These are phyloP conservation scores for Talaromyces sp. DNA, from an alignment of 2,329 filamentous ascomycete species.

Conservation along the genomic window DNA sequence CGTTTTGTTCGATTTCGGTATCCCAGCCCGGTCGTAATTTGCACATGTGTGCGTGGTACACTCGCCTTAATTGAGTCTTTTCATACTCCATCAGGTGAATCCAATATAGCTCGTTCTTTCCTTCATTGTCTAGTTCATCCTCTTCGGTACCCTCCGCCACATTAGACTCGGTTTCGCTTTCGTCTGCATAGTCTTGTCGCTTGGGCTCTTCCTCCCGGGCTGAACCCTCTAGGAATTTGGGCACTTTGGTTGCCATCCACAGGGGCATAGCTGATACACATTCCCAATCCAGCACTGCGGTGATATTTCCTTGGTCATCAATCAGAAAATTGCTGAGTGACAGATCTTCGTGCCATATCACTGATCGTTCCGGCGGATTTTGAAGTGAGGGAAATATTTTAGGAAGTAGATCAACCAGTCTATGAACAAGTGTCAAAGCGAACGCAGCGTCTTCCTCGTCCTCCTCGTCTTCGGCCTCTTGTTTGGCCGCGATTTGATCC, in stretches of 20 bases:
- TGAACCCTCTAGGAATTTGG: slow-evolving; percentile 12
- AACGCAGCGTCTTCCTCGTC: slow-evolving; percentile 16
- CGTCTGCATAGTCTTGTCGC: slow-evolving; percentile 9
- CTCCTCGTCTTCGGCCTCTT: slow-evolving; percentile 15
- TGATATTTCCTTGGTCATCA: slow-evolving; percentile 15
- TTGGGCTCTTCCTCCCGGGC: slow-evolving; percentile 5
- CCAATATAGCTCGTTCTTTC: slow-evolving; percentile 11
- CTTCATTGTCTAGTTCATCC: background rate
- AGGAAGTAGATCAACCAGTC: background rate
- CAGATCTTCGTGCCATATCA: slow-evolving; percentile 17
- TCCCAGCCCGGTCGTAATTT: slow-evolving; percentile 12
- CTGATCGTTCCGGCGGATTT: slow-evolving; percentile 11
- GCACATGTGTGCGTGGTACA: slow-evolving; percentile 18
- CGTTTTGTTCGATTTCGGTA: background rate
- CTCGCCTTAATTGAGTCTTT: slow-evolving; percentile 16
- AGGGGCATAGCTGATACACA: slow-evolving; percentile 19
- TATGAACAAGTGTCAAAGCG: slow-evolving; percentile 5
- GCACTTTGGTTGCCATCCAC: slow-evolving; percentile 17
- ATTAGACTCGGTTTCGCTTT: background rate
- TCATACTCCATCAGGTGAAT: slow-evolving; percentile 18
- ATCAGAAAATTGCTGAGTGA: slow-evolving; percentile 18
- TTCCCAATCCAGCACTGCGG: slow-evolving; percentile 19
- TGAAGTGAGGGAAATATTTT: background rate
- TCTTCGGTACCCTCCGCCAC: background rate
- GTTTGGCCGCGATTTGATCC: slow-evolving; percentile 2